Conservation (phyloP, 306 rosid genomes). For the Fragaria vesca region DNA sequence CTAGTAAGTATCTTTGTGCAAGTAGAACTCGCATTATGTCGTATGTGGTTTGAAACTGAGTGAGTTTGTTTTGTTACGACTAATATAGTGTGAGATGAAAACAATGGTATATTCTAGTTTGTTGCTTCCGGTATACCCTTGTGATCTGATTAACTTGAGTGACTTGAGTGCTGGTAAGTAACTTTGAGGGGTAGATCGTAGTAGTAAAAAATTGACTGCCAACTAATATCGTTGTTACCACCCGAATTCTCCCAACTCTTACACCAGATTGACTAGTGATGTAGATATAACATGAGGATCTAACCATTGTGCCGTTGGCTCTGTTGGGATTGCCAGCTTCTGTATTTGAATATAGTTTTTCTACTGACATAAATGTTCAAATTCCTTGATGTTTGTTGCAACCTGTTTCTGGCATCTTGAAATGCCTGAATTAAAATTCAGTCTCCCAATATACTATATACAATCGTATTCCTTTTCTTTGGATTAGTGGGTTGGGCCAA, state of each 20-base stretch:
- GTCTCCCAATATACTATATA: neutral
- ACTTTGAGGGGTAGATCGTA: neutral
- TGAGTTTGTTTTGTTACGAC: neutral
- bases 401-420: neutral
- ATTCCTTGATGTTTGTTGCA: neutral
- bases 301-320: neutral
- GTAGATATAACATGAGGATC: neutral
- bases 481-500: neutral
- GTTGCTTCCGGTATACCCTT: neutral
- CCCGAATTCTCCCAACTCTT: neutral
- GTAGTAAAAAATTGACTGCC: neutral
- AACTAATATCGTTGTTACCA: neutral
- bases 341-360: neutral
- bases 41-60: neutral
- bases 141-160: neutral
- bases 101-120: neutral
- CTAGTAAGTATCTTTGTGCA: conserved; percentile 55
- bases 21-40: neutral
- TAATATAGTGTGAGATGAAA: neutral
- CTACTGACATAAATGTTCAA: neutral
- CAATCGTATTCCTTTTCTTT: neutral
- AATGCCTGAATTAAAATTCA: neutral
- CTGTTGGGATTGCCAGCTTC: neutral
- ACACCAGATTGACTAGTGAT: neutral
- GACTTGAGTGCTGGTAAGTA: neutral